Evolutionary conservation across 2,329 filamentous ascomycete genomes (phyloP), one percentile per base, ranked within the genome.

Genomic region (Aspergillus ustus): DNA sequence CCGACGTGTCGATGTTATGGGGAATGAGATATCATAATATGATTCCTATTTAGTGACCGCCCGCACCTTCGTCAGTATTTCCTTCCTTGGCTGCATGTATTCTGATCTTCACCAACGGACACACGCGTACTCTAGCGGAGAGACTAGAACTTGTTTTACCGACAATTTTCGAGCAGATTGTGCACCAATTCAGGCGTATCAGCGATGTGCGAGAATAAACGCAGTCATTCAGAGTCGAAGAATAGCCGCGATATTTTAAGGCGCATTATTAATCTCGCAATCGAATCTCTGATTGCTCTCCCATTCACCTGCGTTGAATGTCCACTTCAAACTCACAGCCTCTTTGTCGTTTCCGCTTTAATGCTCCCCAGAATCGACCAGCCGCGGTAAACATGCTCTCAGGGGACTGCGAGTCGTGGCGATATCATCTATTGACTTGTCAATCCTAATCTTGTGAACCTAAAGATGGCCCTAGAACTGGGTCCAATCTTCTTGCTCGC

Each of bases 331-430:
- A 34, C 31, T 9, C 31, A 34, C 31, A 7, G 2, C 13, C 13
- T 34, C 31, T 34, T 34, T 9, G 8, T 9, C 31, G 8, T 34
- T 34, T 34, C 3, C 31, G 8, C 31, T 55, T 55, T 17, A 20
- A 17, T 49, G 20, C 8, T 13, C 20, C 7, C 20, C 25, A 22
- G 8, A 8, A 3, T 19, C 29, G n/a, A 11, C 7, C 52, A 31
- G 28, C 34, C 52, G 9, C 53, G 17, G 46, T 9, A 15, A 5
- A 50, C 37, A 20, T 52, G 46, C 19, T 22, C 51, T 28, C 56
- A 45, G 29, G 20, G 25, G 37, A 28, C 43, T 31, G 17, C 59
- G 49, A 57, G 49, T 48, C 53, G 57, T 61, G 46, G n/a, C 29
- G 25, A 7, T 15, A 34, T 40, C 20, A 5, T 28, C 29, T 57